Evolutionary conservation across 2,329 filamentous ascomycete genomes (phyloP), one percentile per base, ranked within the genome.

Genomic region (Sporothrix inflata): DNA sequence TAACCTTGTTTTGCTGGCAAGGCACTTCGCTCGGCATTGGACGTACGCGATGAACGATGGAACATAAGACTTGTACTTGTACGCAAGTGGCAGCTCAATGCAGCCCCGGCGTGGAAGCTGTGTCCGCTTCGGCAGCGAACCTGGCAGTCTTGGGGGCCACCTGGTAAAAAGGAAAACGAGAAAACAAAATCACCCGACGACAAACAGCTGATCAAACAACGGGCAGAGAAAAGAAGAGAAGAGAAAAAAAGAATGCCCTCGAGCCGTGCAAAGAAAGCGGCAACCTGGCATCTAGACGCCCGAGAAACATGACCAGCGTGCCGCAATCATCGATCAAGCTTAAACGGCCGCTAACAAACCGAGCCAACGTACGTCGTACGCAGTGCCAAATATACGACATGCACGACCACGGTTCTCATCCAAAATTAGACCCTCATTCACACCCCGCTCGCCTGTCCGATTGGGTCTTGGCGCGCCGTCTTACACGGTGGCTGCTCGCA

Each of bases 1-100:
- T 55, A 40, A 69, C 45, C 66, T 69, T 55, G 47, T 69, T 55
- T 69, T 45, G 27, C 49, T 57, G 8, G 38, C 67, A 69, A 66
- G 63, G 63, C 42, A 66, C 24, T 65, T 65, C 24, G 38, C n/a
- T 65, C 60, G 60, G 60, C 38, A 65, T 27, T 65, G 5, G 21
- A 45, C 21, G n/a, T 45, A 19, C 60, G 60, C 60, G 21, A 45
- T 24, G 47, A 68, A 8, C 45, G 45, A 68, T 51, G 30, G 27
- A 53, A 53, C 42, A 40, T 19, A 38, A 24, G 21, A 68, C 6
- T 34, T 40, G 30, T 34, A 34, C 30, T 34, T 34, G 53, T 63
- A 42, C 57, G 38, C 21, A 63, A 63, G n/a, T 42, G 57, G 57
- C 57, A 63, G 19, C 21, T 63, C 38, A 24, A 42, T 8, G 19